phyloP scores from a whole-genome alignment of 2,329 filamentous ascomycete species.

The Stagonosporopsis cucurbitacearum region DNA sequence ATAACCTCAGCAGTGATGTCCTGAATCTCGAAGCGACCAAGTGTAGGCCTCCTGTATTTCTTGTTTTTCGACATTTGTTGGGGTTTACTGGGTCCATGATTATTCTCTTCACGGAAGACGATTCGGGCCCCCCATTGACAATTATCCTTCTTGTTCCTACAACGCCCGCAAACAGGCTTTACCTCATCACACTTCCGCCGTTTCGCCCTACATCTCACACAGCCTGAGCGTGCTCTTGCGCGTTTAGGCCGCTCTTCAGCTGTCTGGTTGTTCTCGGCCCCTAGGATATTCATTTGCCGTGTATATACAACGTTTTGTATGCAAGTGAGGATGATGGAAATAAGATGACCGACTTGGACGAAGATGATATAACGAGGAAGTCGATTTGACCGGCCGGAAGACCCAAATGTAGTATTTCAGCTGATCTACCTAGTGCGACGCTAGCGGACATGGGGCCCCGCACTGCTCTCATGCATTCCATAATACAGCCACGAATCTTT shows the following conservation, averaged over 20 bases:
- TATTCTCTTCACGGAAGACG: background rate
- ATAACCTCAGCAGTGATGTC: background rate
- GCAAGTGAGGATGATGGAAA: background rate
- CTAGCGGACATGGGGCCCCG: background rate
- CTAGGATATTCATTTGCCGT: background rate
- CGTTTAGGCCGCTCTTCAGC: background rate
- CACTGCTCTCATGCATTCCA: background rate
- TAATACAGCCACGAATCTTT: background rate
- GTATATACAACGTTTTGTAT: background rate
- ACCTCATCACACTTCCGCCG: background rate
- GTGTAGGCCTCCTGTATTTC: background rate
- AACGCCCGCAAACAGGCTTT: background rate
- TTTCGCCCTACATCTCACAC: background rate
- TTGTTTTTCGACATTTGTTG: background rate
- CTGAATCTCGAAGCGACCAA: background rate
- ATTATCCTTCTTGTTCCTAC: background rate
- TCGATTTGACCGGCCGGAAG: too few relatives aligned
- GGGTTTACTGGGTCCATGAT: background rate
- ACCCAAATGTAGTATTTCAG: background rate
- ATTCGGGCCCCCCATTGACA: background rate
- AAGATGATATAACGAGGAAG: background rate
- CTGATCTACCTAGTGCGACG: background rate
- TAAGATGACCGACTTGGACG: background rate
- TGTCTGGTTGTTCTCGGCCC: background rate
- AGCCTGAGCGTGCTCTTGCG: background rate